Conservation (phyloP, 345 rosid genomes). For the Syzygium jambos region DNA sequence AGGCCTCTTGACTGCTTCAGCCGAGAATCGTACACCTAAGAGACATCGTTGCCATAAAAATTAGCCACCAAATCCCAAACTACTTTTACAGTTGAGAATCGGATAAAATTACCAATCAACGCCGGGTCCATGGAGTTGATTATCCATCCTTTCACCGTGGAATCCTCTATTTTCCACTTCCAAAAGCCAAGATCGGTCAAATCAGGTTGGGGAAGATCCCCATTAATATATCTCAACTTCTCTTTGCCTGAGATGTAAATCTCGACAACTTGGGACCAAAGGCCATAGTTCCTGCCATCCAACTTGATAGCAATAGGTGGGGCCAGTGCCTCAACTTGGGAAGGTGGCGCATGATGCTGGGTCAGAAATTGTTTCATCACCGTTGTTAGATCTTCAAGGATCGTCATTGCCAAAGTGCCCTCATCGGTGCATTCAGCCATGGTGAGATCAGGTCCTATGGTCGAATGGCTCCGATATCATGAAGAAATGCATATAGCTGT, state of each 20-base stretch:
- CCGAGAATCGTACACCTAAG: neutral
- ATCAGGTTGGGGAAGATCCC: neutral
- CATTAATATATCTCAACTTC: neutral
- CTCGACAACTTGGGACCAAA: neutral
- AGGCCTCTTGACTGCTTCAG: neutral
- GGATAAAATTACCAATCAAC: neutral
- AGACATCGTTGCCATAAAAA: neutral
- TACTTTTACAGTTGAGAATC: neutral
- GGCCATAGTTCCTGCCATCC: neutral
- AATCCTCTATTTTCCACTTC: neutral
- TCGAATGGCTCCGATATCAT: neutral
- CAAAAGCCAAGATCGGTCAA: fast-evolving
- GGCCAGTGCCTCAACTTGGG: neutral
- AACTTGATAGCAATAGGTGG: neutral
- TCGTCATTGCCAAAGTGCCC: fast-evolving
- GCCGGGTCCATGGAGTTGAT: neutral
- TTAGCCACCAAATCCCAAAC: neutral
- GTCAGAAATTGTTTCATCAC: neutral
- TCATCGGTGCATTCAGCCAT: neutral
- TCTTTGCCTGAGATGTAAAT: neutral
- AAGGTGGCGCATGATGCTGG: neutral
- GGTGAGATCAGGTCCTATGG: neutral
- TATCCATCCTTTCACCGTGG: neutral
- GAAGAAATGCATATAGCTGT: neutral
- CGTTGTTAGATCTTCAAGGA: neutral